Evolutionary conservation across 2,329 filamentous ascomycete genomes (phyloP), one percentile per base, ranked within the genome.

Genomic region (Sporothrix globosa): DNA sequence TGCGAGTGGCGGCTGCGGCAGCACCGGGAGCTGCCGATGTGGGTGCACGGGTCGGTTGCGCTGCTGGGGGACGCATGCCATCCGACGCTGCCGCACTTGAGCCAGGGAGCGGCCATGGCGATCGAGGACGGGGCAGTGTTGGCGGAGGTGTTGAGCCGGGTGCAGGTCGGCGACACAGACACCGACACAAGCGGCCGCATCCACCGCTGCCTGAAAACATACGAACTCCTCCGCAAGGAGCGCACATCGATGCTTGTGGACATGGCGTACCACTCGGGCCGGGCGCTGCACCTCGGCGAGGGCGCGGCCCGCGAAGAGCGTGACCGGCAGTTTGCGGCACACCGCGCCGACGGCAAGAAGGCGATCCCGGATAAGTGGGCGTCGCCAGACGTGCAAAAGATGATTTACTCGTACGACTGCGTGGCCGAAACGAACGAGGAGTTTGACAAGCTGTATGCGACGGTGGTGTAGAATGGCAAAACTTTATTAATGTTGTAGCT

Each of bases 311-410:
- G 85, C 75, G 84, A 87, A 77, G 85, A 88, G 80, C 82, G 87
- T 48, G 87, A 89, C 74, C 82, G 80, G 69, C 81, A 83, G 79
- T 87, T 89, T 77, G 84, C 83, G 54, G 81, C 84, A 68, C 81
- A 86, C 72, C 83, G 81, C 73, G 24, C 68, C 13, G 76, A 81
- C 74, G 81, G 75, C 77, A 84, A 83, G 76, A 82, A 79, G 72
- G 80, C 80, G 70, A 85, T 85, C 72, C 88, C 88, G 2, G 89
- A 91, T 79, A 91, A 90, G 80, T 91, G 89, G 89, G 88, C 88
- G 3, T 90, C 89, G 77, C 87, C 88, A 11, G 88, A 91, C 75
- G 87, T 91, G 54, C 89, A 91, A 79, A 83, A 85, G 78, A 85
- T 86, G 83, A 86, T 91, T 72, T 91, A 91, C 78, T 84, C 85